phyloP scores from a whole-genome alignment of 1,284 basidiomycete genomes.

The Sanghuangporus weigelae region DNA sequence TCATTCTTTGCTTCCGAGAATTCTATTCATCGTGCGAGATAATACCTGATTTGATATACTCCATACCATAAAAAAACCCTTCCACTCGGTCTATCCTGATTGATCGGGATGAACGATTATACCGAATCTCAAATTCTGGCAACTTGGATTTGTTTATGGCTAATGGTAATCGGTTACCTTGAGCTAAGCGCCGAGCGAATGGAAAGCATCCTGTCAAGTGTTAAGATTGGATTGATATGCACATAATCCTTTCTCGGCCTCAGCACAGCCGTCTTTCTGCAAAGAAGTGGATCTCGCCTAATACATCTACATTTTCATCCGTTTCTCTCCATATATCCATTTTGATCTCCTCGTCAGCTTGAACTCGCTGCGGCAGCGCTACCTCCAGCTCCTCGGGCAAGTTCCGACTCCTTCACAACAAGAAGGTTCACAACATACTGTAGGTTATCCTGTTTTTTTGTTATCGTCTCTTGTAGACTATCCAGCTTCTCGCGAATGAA shows the following conservation, averaged over 20 bases:
- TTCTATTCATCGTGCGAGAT: neutral
- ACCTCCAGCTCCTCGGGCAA: slow-evolving; percentile 21
- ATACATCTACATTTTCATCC: neutral
- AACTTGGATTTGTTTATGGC: too few species aligned
- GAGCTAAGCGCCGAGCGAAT: too few species aligned
- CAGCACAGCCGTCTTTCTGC: neutral
- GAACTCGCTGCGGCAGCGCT: neutral
- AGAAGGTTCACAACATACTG: slow-evolving; percentile 68
- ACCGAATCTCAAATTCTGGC: too few species aligned
- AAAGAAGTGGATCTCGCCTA: neutral
- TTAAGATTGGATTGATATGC: neutral
- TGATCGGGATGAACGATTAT: too few species aligned
- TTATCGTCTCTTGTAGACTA: slow-evolving; percentile 77
- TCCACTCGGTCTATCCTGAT: too few species aligned
- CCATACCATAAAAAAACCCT: too few species aligned
- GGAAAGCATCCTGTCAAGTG: too few species aligned
- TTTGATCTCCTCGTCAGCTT: neutral
- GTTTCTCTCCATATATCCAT: neutral
- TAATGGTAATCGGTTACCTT: too few species aligned
- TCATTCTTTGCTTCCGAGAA: neutral
- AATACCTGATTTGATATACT: too few species aligned
- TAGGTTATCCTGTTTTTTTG: slow-evolving; percentile 87
- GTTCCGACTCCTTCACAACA: slow-evolving; percentile 65
- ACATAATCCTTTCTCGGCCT: neutral
- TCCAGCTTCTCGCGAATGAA: slow-evolving; percentile 80